phyloP scores from a whole-genome alignment of 805 yeast species.

The Monosporozyma servazzii region DNA sequence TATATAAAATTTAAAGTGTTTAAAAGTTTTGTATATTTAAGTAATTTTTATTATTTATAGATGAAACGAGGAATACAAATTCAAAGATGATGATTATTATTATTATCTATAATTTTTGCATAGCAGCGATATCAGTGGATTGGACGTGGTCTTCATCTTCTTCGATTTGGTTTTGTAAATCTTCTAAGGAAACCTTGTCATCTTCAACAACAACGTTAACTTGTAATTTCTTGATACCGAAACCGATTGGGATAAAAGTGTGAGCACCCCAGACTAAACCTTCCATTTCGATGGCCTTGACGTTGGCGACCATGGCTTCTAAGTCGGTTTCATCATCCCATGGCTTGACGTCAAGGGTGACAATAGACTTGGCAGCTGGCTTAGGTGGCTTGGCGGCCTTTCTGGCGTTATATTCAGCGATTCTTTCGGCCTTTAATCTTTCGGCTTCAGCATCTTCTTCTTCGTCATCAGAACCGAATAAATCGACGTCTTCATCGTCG shows the following conservation, averaged over 20 bases:
- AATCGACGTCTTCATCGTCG: slow-evolving; percentile 86
- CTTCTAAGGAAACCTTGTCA: slow-evolving; percentile 88
- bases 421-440: slow-evolving; percentile 92
- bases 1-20: neutral
- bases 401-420: slow-evolving; percentile 95
- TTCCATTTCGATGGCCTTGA: slow-evolving; percentile 75
- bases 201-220: slow-evolving; percentile 98
- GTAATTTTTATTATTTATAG: too few species aligned
- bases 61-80: too few species aligned
- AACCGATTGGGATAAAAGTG: slow-evolving; percentile 95
- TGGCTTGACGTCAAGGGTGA: slow-evolving; percentile 96
- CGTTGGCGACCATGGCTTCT: slow-evolving; percentile 78
- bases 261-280: slow-evolving; percentile 98
- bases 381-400: slow-evolving; percentile 96
- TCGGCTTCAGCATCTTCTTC: slow-evolving; percentile 97
- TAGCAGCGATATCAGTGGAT: slow-evolving; percentile 97
- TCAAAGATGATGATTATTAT: neutral
- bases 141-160: slow-evolving; percentile 99
- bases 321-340: slow-evolving; percentile 99
- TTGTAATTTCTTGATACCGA: slow-evolving; percentile 99
- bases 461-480: slow-evolving; percentile 89
- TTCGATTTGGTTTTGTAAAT: slow-evolving; percentile 62
- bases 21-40: too few species aligned
- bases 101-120: slow-evolving; percentile 78
- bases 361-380: slow-evolving; percentile 97